phyloP scores from a whole-genome alignment of 2,329 filamentous ascomycete species.

The Penicillium verrucosum region DNA sequence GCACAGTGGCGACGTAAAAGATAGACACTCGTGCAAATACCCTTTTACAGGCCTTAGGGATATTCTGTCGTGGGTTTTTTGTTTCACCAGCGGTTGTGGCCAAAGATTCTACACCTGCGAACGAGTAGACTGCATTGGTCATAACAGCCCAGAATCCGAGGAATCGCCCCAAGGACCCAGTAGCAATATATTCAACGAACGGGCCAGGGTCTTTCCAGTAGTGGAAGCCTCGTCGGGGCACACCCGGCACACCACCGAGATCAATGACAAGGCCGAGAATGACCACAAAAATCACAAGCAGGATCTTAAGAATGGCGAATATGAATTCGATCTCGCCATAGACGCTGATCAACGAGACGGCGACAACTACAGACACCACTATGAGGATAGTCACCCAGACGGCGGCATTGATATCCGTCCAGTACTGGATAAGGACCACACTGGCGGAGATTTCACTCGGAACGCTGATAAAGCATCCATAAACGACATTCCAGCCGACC shows the following conservation, averaged over 20 bases:
- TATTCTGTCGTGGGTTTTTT: slow-evolving; percentile 50
- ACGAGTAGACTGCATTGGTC: slow-evolving; percentile 39
- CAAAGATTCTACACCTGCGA: slow-evolving; percentile 48
- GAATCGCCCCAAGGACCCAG: slow-evolving; percentile 59
- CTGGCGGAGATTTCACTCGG: slow-evolving; percentile 62
- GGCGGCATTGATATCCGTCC: slow-evolving; percentile 43
- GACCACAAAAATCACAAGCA: slow-evolving; percentile 47
- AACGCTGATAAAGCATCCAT: slow-evolving; percentile 55
- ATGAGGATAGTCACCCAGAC: slow-evolving; percentile 54
- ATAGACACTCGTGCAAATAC: slow-evolving; percentile 56
- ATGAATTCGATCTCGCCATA: slow-evolving; percentile 53
- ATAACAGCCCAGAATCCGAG: slow-evolving; percentile 57
- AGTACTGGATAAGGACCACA: slow-evolving; percentile 61
- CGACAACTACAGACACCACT: slow-evolving; percentile 55
- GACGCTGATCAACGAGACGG: slow-evolving; percentile 52
- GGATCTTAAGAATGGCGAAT: slow-evolving; percentile 52
- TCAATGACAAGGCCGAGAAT: slow-evolving; percentile 56
- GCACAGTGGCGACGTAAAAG: slow-evolving; percentile 57
- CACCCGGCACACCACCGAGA: slow-evolving; percentile 59
- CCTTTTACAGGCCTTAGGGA: slow-evolving; percentile 54
- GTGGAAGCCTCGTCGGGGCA: slow-evolving; percentile 59
- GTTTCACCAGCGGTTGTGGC: slow-evolving; percentile 57
- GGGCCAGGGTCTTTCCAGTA: slow-evolving; percentile 69
- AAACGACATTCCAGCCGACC: slow-evolving; percentile 48
- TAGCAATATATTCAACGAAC: slow-evolving; percentile 63